Evolutionary conservation across 306 rosid species (phyloP), one percentile per base, ranked within the genome.

Genomic region (Alnus glutinosa): DNA sequence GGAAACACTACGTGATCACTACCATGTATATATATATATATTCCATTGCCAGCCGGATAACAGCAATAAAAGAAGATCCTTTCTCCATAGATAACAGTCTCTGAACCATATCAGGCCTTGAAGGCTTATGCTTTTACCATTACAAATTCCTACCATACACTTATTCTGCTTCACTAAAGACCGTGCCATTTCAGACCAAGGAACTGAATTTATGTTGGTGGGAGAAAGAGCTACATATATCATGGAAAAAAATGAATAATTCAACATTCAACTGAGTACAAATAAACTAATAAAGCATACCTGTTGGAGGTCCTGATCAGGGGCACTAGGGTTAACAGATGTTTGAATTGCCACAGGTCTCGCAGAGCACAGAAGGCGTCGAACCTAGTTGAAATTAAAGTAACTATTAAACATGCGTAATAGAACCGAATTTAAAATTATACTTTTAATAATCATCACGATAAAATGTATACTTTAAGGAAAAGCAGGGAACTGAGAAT

Each of bases 261-360:
- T 44, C 5, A 61, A 73, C 55, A 51, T 23, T 46, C 80, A 67
- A 42, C 73, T 68, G 50, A 48, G 30, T 3, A 70, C 67, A 84
- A 39, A 42, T 51, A 77, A 82, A 70, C 67, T 83, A 39, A 42
- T 51, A 77, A 82, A 76, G 51, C 80, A 75, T 78, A 94, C 98
- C 97, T 94, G 98, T 74, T 94, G 98, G 81, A 94, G 89, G 82
- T 94, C 98, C 89, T 94, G 98, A 83, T 94, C 98, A 36, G 97
- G 86, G 71, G 91, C 97, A 89, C 92, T 87, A 77, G 94, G 98
- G 84, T 90, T 91, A 71, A 80, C 88, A 83, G 97, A 87, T 80
- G 95, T 92, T 87, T 92, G 97, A 87, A 94, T 90, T 72, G 97
- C 93, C 88, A 92, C 97, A 51, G 98, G 98, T 83, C 97, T 92